These are phyloP conservation scores for Acanthamoeba triangularis DNA, from an alignment of 208 protist species.

Conservation along the genomic window DNA sequence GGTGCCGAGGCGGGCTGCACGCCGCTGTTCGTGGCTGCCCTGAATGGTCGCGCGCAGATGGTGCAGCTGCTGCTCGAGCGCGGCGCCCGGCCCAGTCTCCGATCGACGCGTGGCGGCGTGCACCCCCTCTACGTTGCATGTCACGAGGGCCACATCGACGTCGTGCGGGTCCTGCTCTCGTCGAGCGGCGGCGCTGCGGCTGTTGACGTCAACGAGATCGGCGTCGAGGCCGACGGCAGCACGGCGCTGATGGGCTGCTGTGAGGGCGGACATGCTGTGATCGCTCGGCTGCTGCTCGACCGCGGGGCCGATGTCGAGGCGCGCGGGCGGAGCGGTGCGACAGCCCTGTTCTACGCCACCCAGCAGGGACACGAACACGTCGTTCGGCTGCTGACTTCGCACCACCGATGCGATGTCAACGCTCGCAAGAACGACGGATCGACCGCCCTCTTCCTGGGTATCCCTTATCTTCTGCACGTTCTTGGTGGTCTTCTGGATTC, in stretches of 20 bases:
- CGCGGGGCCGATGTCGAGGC: not conserved
- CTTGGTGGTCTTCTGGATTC: not conserved
- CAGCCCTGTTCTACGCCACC: slow-evolving; percentile 29
- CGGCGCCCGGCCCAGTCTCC: not conserved
- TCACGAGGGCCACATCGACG: not conserved
- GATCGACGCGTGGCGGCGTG: not conserved
- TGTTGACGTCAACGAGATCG: not conserved
- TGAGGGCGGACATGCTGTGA: not conserved
- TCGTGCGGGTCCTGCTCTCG: not conserved
- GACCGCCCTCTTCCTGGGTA: slow-evolving; percentile 3
- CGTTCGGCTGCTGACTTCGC: not conserved
- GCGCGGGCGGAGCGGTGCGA: not conserved
- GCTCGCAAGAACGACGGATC: slow-evolving; percentile 21
- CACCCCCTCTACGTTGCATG: not conserved
- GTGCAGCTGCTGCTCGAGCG: not conserved
- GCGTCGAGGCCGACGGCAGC: not conserved
- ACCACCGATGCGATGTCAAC: not conserved
- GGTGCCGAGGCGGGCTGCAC: not conserved
- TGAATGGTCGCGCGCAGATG: not conserved
- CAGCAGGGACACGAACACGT: not conserved
- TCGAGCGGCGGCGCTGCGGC: not conserved
- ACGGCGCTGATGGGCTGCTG: slow-evolving; percentile 10
- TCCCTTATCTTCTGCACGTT: not conserved
- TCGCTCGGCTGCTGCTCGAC: not conserved
- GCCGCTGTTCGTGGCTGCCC: not conserved